Base-by-base conservation (phyloP, 2,329 filamentous ascomycete genomes). In the Botrytis fragariae region DNA sequence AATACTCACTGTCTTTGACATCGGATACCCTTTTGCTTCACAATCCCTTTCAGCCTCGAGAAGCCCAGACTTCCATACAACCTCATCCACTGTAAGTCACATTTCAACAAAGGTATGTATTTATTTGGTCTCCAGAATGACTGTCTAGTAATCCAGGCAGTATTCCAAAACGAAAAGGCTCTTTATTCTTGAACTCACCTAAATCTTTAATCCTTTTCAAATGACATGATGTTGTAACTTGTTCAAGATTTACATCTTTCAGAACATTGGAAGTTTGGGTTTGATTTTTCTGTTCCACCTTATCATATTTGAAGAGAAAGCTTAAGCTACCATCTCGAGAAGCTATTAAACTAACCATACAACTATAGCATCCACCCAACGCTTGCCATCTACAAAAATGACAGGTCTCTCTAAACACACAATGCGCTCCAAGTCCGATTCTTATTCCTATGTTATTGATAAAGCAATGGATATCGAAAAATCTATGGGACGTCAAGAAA, bases 121-220 rank as follows among this genome's bases (percentile, higher is more conserved):
- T 6, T 4, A 10, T 22, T 10, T 10, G 3, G 0, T 22, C 1
- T 25, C 18, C 18, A 10, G 18, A 42, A 18, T 4, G 6, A 9
- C 0, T 8, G 5, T 57, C n/a, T 29, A 7, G 14, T 32, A 18
- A 1, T 29, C n/a, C 32, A 57, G 14, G 16, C 16, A 29, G 51
- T 14, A 29, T n/a, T 57, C n/a, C 3, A 32, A 29, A 16, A 9
- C 14, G 7, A 1, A 57, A 4, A 57, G 16, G 14, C n/a, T 18
- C 6, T 29, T 57, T 4, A 18, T 32, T 57, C 51, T 57, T 57
- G 14, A 29, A 8, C 14, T 8, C 51, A 57, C 14, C 14, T 9
- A 29, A 29, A 57, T 6, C 51, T 57, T 57, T 14, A 8, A 29
- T 18, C n/a, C 14, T 32, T 29, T 54, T 18, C 51, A 57, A 57